Conservation (phyloP, 1,139 yeast species). For the Yamadazyma diddensiae region DNA sequence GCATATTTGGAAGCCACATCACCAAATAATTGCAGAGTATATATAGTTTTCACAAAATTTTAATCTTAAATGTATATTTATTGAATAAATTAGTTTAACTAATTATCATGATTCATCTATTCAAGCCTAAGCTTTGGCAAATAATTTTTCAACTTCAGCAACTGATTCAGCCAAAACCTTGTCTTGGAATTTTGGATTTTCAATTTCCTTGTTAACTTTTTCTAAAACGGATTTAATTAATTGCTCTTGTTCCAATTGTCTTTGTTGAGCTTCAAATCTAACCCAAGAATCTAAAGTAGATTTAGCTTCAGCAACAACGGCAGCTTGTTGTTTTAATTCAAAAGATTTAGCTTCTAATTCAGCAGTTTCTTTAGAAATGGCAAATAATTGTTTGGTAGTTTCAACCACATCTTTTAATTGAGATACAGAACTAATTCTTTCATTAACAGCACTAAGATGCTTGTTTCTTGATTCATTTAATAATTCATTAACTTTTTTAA, state of each 20-base stretch:
- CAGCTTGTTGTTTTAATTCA: constrained; percentile 88
- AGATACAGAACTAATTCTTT: constrained; percentile 83
- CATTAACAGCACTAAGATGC: constrained; percentile 90
- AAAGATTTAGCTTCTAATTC: constrained; percentile 91
- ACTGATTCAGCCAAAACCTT: constrained; percentile 87
- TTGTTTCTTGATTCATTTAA: constrained; percentile 85
- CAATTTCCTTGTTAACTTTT: constrained; percentile 83
- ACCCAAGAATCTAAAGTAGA: constrained; percentile 98
- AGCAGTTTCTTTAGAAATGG: constrained; percentile 91
- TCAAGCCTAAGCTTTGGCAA: constrained; percentile 41
- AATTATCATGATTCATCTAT: no score
- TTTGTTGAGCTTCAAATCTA: constrained; percentile 94
- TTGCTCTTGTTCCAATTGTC: constrained; percentile 95
- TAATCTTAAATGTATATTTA: not conserved
- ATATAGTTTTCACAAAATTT: no score
- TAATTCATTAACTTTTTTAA: constrained; percentile 75
- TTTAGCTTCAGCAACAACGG: constrained; percentile 86
- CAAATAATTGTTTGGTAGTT: constrained; percentile 88
- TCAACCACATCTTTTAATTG: constrained; percentile 89
- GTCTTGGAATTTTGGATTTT: constrained; percentile 91
- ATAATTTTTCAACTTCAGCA: constrained; percentile 85
- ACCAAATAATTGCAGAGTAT: constrained; percentile 18
- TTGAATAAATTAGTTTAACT: no score
- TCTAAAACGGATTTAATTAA: constrained; percentile 82
- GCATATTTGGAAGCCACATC: constrained; percentile 77